A percentile compares a stretch with the other conserved stretches of the same genome.
phyloP scores from a whole-genome alignment of 306 rosid genomes.

The Senna siamea region DNA sequence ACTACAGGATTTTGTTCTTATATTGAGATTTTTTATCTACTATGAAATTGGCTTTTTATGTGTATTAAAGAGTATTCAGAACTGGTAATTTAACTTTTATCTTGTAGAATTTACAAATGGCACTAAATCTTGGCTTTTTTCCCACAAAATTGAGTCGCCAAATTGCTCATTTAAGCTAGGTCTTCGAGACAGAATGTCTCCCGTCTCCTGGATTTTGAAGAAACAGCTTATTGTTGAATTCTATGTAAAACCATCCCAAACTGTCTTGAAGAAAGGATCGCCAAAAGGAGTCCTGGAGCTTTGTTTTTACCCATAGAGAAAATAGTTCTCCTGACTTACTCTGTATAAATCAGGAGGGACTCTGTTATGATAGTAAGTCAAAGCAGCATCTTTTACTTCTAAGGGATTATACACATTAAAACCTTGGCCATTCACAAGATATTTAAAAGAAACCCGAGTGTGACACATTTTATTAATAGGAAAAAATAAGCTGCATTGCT shows the following conservation, averaged over 20 bases:
- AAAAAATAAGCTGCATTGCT: no score
- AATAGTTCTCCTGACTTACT: no score
- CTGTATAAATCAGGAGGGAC: no score
- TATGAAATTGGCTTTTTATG: neutral
- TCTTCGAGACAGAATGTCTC: neutral
- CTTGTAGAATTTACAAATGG: constrained; percentile 1
- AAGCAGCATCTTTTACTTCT: no score
- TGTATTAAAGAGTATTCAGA: neutral
- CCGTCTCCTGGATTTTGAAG: no score
- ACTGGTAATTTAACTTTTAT: neutral
- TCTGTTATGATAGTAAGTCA: no score
- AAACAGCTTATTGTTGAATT: no score
- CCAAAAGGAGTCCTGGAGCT: neutral
- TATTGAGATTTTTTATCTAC: neutral
- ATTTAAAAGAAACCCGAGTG: no score
- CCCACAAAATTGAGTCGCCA: neutral
- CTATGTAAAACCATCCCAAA: no score
- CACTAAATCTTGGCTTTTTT: neutral
- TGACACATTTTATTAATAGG: no score
- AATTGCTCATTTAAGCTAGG: neutral
- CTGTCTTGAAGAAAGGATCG: neutral
- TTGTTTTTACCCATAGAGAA: neutral
- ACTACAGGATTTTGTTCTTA: constrained; percentile 1
- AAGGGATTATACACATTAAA: no score
- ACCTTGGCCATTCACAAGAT: no score